These are phyloP conservation scores for Puccinia triticina DNA, from an alignment of 1,284 basidiomycete species.

Conservation along the genomic window DNA sequence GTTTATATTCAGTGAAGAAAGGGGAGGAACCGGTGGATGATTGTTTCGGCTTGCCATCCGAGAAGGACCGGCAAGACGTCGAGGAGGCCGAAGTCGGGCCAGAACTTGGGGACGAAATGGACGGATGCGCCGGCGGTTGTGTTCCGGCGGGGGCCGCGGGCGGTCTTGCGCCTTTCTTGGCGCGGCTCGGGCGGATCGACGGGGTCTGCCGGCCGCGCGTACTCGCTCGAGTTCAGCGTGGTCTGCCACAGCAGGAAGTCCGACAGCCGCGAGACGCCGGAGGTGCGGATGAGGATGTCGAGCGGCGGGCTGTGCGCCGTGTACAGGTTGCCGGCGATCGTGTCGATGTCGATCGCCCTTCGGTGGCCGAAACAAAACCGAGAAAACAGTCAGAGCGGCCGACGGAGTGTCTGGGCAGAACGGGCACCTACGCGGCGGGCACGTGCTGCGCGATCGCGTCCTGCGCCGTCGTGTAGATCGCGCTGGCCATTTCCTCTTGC, in stretches of 20 bases:
- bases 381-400: constrained; percentile 52
- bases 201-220: background rate
- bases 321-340: constrained; percentile 71
- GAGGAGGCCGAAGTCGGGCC: constrained; percentile 89
- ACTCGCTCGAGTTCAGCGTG: constrained; percentile 13
- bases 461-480: constrained; percentile 63
- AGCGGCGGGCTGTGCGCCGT: constrained; percentile 71
- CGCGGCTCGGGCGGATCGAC: too few relatives aligned
- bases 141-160: constrained; percentile 61
- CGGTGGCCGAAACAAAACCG: constrained; percentile 52
- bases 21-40: constrained; percentile 16
- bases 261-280: constrained; percentile 84
- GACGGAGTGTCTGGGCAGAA: constrained; percentile 40
- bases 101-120: constrained; percentile 87
- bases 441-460: constrained; percentile 12
- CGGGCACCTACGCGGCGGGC: constrained; percentile 22
- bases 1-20: background rate
- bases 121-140: constrained; percentile 80
- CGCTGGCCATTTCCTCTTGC: constrained; percentile 83
- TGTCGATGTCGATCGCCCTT: constrained; percentile 69
- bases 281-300: constrained; percentile 88
- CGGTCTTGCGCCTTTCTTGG: too few relatives aligned
- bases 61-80: constrained; percentile 84
- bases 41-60: constrained; percentile 69
- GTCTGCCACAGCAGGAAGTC: constrained; percentile 97